These are phyloP conservation scores for Mrakia blollopis DNA, from an alignment of 768 basidiomycete species.

Conservation along the genomic window DNA sequence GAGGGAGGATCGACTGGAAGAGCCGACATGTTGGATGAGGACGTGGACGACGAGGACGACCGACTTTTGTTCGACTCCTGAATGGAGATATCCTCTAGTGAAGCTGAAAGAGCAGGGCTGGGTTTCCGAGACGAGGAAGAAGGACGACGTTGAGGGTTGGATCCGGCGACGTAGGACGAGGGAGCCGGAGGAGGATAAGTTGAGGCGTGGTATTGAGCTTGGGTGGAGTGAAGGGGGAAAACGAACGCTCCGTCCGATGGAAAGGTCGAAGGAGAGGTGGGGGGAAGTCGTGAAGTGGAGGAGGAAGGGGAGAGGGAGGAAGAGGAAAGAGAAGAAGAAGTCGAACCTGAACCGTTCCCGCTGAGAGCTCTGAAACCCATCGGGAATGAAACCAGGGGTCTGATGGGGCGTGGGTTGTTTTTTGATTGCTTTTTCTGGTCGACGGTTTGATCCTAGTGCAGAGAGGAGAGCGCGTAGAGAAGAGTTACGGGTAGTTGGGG, in stretches of 20 bases:
- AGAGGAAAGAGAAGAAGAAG: no score
- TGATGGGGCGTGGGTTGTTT: no score
- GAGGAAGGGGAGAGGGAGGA: no score
- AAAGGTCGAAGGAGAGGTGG: no score
- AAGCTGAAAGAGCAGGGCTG: neutral
- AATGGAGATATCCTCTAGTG: constrained; percentile 6
- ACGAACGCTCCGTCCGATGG: neutral
- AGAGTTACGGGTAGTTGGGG: no score
- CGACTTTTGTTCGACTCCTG: neutral
- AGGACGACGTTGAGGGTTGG: neutral
- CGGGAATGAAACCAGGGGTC: no score
- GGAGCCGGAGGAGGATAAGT: neutral
- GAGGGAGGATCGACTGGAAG: neutral
- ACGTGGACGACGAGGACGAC: neutral
- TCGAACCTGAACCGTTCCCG: no score
- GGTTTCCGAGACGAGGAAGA: constrained; percentile 7
- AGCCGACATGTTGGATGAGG: neutral
- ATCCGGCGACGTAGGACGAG: neutral
- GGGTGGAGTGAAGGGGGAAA: neutral
- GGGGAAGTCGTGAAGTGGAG: no score
- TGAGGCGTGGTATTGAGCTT: neutral
- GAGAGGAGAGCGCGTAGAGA: no score
- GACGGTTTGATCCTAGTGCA: no score
- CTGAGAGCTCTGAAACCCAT: no score
- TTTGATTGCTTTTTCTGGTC: no score